phyloP scores from a whole-genome alignment of 495 filamentous ascomycete genomes.

The Neurospora discreta region DNA sequence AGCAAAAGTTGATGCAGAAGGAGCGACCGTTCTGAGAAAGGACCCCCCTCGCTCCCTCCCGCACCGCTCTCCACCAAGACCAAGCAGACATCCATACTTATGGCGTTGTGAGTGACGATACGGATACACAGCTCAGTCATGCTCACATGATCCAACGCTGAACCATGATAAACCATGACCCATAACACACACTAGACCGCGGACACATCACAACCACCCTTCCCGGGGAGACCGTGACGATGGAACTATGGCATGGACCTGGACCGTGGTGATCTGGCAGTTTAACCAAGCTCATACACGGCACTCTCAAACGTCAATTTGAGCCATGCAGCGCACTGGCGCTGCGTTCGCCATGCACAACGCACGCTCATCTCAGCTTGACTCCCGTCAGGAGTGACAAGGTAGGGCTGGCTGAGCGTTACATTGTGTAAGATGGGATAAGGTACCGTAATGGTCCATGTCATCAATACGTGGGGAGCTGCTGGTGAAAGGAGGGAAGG shows the following conservation, averaged over 20 bases:
- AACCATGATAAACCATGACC: not conserved
- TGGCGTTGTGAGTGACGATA: not conserved
- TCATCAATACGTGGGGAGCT: not conserved
- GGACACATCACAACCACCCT: not conserved
- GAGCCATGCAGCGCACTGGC: not conserved
- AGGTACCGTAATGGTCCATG: not conserved
- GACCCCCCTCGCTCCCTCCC: not conserved
- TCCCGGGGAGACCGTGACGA: not conserved
- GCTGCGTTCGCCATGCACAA: not conserved
- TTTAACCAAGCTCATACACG: not conserved
- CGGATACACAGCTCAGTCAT: not conserved
- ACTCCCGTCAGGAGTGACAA: not conserved
- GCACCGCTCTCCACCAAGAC: not conserved
- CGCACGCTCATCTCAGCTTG: not conserved
- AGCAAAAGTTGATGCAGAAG: not conserved
- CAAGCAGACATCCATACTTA: not conserved
- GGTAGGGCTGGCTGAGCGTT: not conserved
- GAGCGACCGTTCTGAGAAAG: not conserved
- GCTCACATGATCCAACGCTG: not conserved
- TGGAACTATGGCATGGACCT: not conserved
- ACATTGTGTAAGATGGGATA: not conserved
- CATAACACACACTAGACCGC: not conserved
- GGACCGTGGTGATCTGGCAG: not conserved
- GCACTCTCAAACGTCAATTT: not conserved
- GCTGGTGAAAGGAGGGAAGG: not conserved